These are phyloP conservation scores for Globisporangium echinulatum DNA, from an alignment of 352 stramenopile species.

Conservation along the genomic window DNA sequence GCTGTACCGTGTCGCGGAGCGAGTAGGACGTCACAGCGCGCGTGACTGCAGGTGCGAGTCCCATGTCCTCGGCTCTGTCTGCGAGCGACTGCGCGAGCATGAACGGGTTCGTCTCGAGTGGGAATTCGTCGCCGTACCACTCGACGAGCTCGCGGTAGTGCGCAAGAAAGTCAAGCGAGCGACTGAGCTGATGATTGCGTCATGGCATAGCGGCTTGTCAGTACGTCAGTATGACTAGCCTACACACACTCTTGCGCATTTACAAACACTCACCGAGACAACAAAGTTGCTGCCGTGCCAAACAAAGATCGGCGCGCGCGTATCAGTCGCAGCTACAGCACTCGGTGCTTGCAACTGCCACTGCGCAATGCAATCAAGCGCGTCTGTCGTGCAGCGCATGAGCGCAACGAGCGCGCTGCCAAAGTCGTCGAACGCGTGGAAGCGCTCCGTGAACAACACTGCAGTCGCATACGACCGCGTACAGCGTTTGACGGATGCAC, in stretches of 20 bases:
- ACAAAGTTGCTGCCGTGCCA: slow-evolving; percentile 56
- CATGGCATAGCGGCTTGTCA: too few species aligned
- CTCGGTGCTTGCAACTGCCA: slow-evolving; percentile 20
- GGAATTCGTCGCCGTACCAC: slow-evolving; percentile 76
- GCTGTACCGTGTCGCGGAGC: slow-evolving; percentile 28
- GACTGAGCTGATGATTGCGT: slow-evolving; percentile 21
- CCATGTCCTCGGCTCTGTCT: slow-evolving; percentile 35
- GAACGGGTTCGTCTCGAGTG: slow-evolving; percentile 61
- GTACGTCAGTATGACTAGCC: too few species aligned
- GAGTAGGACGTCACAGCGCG: slow-evolving; percentile 7
- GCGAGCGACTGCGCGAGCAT: slow-evolving; percentile 41
- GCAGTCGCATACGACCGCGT: slow-evolving; percentile 29
- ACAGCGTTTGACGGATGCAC: slow-evolving; percentile 9
- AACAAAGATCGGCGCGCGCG: slow-evolving; percentile 24
- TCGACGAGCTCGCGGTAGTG: slow-evolving; percentile 28
- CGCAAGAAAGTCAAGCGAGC: slow-evolving; percentile 46
- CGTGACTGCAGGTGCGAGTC: slow-evolving; percentile 13
- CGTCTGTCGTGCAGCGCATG: slow-evolving; percentile 20
- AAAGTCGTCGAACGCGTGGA: slow-evolving; percentile 60
- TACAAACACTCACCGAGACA: slow-evolving; percentile 12
- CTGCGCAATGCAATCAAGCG: slow-evolving; percentile 28
- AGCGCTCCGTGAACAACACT: slow-evolving; percentile 47
- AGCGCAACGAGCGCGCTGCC: slow-evolving; percentile 22
- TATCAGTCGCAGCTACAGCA: background rate
- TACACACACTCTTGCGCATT: background rate